Conservation (phyloP, 2,329 filamentous ascomycete species). For the Pseudogymnoascus sp. region DNA sequence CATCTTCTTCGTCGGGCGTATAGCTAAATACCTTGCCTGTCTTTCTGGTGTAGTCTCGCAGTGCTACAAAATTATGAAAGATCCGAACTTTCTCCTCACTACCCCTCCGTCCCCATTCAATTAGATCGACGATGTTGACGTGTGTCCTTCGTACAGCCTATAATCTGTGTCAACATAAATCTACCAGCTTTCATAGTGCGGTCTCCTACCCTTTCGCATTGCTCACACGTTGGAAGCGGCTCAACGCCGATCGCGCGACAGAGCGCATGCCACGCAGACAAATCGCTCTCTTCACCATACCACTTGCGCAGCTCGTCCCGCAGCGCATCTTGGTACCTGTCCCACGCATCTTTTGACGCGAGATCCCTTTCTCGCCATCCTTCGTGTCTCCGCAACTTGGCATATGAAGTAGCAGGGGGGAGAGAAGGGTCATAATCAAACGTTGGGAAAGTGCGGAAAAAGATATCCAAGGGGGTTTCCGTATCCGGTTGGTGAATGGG, state of each 20-base stretch:
- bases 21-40: constrained; percentile 22
- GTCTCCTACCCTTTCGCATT: constrained; percentile 20
- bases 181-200: constrained; percentile 15
- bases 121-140: constrained; percentile 21
- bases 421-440: constrained; percentile 26
- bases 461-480: constrained; percentile 21
- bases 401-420: constrained; percentile 24
- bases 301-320: constrained; percentile 20
- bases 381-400: constrained; percentile 22
- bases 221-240: constrained; percentile 20
- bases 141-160: constrained; percentile 20
- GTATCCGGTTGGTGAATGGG: constrained; percentile 18
- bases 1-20: constrained; percentile 17
- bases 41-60: constrained; percentile 19
- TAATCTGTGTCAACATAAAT: constrained; percentile 17
- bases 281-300: constrained; percentile 22
- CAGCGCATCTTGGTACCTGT: constrained; percentile 21
- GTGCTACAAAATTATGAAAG: constrained; percentile 18
- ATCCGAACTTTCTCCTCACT: constrained; percentile 20
- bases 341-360: constrained; percentile 18
- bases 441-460: constrained; percentile 22
- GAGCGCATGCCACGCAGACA: constrained; percentile 21
- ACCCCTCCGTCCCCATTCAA: constrained; percentile 21
- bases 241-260: constrained; percentile 20
- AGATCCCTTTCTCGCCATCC: constrained; percentile 16